Evolutionary conservation across 1,139 yeast species (phyloP), one percentile per base, ranked within the genome.

Genomic region (Sugiyamaella sp.): DNA sequence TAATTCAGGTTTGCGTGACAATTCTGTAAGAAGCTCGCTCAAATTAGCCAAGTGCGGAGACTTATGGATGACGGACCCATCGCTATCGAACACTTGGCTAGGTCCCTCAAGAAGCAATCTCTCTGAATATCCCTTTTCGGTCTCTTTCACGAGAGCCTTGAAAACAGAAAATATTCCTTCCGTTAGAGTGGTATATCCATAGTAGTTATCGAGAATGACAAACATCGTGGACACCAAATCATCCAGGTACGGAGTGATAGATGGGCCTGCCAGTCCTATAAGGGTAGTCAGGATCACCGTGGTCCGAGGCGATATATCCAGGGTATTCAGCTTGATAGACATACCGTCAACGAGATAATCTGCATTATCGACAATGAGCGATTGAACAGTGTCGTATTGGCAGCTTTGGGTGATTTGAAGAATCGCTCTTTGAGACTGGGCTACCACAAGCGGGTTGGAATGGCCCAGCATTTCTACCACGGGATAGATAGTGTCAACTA

Each of bases 321-420:
- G 82, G 2, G 86, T 80, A 24, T 88, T 81, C 51, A 93, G 72
- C 59, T 80, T 81, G 40, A 83, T 71, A 5, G 96, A 85, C 16
- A 90, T 72, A 0, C 90, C 73, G 68, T 93, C 97, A 10, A 90
- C 73, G 22, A 93, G 69, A 66, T 91, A 91, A 65, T 91, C 97
- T 61, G 84, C 79, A 66, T 91, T 91, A 39, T 81, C 83, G 40
- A 77, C 64, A 2, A 93, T 74, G 59, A 91, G 65, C 1, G 69
- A 69, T 42, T 75, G 72, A 5, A 90, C 70, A 0, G 88, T 81
- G 0, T 83, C 82, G 49, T 77, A 70, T 60, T 85, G 86, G 44
- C 87, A 76, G 5, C 71, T 71, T 10, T 74, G 64, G 0, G 95
- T 80, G 8, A 91, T 69, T 8, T 71, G 70, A 22, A 71, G 52